These are phyloP conservation scores for Andrographis paniculata DNA, from an alignment of 305 asterid species.

Conservation along the genomic window DNA sequence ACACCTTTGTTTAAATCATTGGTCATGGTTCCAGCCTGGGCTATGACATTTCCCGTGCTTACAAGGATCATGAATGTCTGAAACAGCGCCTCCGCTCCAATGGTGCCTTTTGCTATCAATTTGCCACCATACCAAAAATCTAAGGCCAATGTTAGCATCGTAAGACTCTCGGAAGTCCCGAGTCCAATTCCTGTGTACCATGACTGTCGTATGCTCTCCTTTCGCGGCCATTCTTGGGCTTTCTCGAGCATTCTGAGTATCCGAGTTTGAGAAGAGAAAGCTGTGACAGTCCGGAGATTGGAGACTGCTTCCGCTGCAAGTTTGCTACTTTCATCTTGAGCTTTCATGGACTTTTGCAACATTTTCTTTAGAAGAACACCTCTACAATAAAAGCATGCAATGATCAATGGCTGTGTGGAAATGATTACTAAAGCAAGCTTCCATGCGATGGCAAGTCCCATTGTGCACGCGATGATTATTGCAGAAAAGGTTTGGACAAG, in stretches of 20 bases:
- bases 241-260: constrained; percentile 72
- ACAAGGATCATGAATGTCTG: constrained; percentile 81
- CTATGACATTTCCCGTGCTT: constrained; percentile 89
- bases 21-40: constrained; percentile 94
- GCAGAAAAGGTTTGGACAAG: constrained; percentile 74
- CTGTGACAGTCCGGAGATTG: constrained; percentile 73
- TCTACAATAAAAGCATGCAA: constrained; percentile 59
- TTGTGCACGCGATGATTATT: constrained; percentile 68
- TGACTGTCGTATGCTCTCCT: constrained; percentile 70
- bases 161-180: constrained; percentile 71
- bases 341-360: constrained; percentile 63
- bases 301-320: constrained; percentile 93
- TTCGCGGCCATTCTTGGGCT: constrained; percentile 64
- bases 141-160: constrained; percentile 79
- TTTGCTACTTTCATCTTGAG: constrained; percentile 87
- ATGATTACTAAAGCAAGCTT: constrained; percentile 86
- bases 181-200: constrained; percentile 92
- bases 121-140: constrained; percentile 94
- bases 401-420: constrained; percentile 75
- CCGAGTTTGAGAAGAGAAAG: constrained; percentile 74
- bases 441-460: constrained; percentile 82
- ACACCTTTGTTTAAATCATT: constrained; percentile 82
- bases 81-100: constrained; percentile 66
- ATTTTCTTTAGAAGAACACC: constrained; percentile 68
- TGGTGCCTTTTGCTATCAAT: constrained; percentile 53